phyloP scores from a whole-genome alignment of 352 stramenopile species.

The Pythium monospermum region DNA sequence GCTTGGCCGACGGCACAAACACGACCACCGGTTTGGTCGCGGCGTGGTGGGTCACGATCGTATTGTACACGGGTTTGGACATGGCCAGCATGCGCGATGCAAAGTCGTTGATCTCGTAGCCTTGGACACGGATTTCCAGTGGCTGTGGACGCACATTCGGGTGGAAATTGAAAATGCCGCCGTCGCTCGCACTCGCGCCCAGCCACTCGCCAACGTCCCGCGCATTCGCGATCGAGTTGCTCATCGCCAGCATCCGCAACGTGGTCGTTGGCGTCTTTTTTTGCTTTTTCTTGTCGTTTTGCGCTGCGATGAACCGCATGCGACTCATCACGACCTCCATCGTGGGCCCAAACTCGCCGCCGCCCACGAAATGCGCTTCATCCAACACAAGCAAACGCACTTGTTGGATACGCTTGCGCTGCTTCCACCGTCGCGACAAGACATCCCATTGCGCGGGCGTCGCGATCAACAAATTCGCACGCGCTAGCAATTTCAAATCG shows the following conservation, averaged over 20 bases:
- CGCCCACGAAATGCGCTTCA: slow-evolving; percentile 97
- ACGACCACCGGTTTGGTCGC: slow-evolving; percentile 90
- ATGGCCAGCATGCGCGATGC: slow-evolving; percentile 96
- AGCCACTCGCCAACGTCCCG: slow-evolving; percentile 98
- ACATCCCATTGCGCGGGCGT: slow-evolving; percentile 95
- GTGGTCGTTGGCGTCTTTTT: slow-evolving; percentile 29
- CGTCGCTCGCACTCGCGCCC: slow-evolving; percentile 85
- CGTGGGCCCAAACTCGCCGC: slow-evolving; percentile 81
- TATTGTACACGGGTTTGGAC: slow-evolving; percentile 98
- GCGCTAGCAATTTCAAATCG: slow-evolving; percentile 91
- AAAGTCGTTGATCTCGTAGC: slow-evolving; percentile 98
- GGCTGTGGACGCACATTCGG: slow-evolving; percentile 94
- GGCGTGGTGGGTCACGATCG: slow-evolving; percentile 88
- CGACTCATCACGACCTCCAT: slow-evolving; percentile 97
- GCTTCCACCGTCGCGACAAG: slow-evolving; percentile 95
- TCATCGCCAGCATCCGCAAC: slow-evolving; percentile 95
- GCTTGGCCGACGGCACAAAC: slow-evolving; percentile 97
- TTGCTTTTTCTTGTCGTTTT: slow-evolving; percentile 73
- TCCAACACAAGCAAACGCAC: slow-evolving; percentile 95
- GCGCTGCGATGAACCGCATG: slow-evolving; percentile 96
- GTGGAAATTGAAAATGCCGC: slow-evolving; percentile 95
- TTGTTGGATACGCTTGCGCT: slow-evolving; percentile 94
- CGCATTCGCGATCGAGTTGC: slow-evolving; percentile 96
- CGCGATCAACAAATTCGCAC: slow-evolving; percentile 91
- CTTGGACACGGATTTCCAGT: slow-evolving; percentile 96